Evolutionary conservation across 441 rosid genomes (phyloP), one percentile per base, ranked within the genome.

Genomic region (Adansonia grandidieri): DNA sequence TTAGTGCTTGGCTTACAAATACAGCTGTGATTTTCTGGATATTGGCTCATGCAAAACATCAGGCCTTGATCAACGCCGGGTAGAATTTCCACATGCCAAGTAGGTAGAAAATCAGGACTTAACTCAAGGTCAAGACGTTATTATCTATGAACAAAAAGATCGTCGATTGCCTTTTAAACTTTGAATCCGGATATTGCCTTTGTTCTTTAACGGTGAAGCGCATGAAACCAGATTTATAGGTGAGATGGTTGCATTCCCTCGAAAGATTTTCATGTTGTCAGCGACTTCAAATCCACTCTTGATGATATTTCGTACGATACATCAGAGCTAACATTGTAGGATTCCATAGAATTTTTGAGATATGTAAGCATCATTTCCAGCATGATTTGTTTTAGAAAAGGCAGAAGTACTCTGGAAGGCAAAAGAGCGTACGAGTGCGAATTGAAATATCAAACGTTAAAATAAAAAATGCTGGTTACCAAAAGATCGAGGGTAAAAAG

Each of bases 181-280:
- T 45, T 58, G 69, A 22, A 74, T 9, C 77, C 69, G 0, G 5
- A 4, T 1, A 61, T 13, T 5, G 73, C 47, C 1, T 7, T 60
- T 0, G 69, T 57, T 74, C 77, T 74, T 20, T 74, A 11, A 47
- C 68, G 9, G 17, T 74, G 51, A 19, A 60, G 68, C 4, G 50
- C 69, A 61, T 40, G 40, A 74, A 74, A 5, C 14, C 45, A 5
- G 69, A 74, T 0, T 82, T 71, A 22, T 75, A 76, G 0, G 75
- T 78, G 6, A 75, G n/a, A 1, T 1, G 19, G 22, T 72, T 70
- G 6, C 32, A 45, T 14, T 56, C 58, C 15, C 60, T 78, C 0
- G 71, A 78, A 45, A 82, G 47, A 56, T 64, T 57, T 2, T 82
- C 47, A 48, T 75, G 71, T 62, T 5, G 75, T 66, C 15, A 75